Conservation (phyloP, 2,329 filamentous ascomycete species). For the Mollisiaceae sp. region DNA sequence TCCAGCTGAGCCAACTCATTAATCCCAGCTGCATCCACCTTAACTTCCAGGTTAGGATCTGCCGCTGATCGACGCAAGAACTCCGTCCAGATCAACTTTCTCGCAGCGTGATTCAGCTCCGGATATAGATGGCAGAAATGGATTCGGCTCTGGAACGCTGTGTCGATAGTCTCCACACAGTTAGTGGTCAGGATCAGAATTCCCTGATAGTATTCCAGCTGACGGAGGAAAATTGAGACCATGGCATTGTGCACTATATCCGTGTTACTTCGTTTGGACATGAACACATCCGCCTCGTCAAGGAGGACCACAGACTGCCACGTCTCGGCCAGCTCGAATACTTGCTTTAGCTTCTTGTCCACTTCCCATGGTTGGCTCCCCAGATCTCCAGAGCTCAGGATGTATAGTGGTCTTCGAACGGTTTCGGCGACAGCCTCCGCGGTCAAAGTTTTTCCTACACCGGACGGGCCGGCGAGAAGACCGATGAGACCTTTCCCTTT, state of each 20-base stretch:
- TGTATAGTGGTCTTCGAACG: neutral
- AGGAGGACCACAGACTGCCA: neutral
- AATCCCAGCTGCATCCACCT: too few species aligned
- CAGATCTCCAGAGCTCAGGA: neutral
- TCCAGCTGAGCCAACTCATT: too few species aligned
- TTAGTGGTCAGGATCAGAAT: neutral
- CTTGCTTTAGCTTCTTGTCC: neutral
- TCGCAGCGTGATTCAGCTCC: neutral
- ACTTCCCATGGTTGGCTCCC: neutral
- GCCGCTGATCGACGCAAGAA: too few species aligned
- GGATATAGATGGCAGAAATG: neutral
- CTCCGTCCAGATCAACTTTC: slow-evolving; percentile 13
- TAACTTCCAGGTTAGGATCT: too few species aligned
- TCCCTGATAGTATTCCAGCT: neutral
- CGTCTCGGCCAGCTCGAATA: neutral
- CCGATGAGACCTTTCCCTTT: neutral
- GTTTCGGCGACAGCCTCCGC: neutral
- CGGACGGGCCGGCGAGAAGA: neutral
- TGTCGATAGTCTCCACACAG: neutral
- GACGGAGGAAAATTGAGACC: neutral
- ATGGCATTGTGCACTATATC: neutral
- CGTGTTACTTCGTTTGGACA: neutral
- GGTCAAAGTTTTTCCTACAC: neutral
- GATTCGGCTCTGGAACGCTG: neutral
- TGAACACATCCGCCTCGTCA: neutral